A percentile compares a stretch with the other conserved stretches of the same genome.
These are phyloP conservation scores for Tephrocybe sp. DNA, from an alignment of 768 basidiomycete genomes.

Conservation along the genomic window DNA sequence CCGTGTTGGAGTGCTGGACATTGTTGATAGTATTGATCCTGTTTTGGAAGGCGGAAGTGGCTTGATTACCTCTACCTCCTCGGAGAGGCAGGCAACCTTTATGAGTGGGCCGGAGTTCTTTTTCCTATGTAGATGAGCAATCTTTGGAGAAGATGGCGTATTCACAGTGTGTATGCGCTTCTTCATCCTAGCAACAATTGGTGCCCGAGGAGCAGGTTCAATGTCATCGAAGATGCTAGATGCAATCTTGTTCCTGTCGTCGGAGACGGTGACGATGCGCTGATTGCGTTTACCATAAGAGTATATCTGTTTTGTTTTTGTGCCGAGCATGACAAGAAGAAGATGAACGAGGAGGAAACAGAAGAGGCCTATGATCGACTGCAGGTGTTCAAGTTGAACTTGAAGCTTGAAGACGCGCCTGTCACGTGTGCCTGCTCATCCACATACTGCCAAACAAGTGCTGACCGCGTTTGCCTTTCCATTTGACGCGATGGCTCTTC, in stretches of 20 bases:
- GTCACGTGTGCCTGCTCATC: slow-evolving; percentile 27
- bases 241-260: slow-evolving; percentile 24
- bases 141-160: slow-evolving; percentile 34
- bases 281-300: slow-evolving; percentile 63
- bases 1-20: slow-evolving; percentile 25
- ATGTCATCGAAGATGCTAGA: slow-evolving; percentile 43
- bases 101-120: slow-evolving; percentile 35
- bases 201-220: slow-evolving; percentile 36
- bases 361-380: slow-evolving; percentile 16
- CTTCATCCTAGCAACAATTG: slow-evolving; percentile 45
- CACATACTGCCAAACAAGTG: slow-evolving; percentile 2
- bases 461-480: neutral
- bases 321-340: slow-evolving; percentile 46
- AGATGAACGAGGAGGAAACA: slow-evolving; percentile 6
- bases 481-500: slow-evolving; percentile 66
- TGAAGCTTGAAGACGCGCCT: slow-evolving; percentile 19
- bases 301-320: slow-evolving; percentile 63
- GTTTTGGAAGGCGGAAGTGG: slow-evolving; percentile 13
- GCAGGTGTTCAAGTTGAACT: no score
- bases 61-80: slow-evolving; percentile 21
- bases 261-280: slow-evolving; percentile 53
- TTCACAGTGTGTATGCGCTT: slow-evolving; percentile 34
- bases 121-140: slow-evolving; percentile 38
- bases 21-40: slow-evolving; percentile 13
- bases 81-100: slow-evolving; percentile 27